These are phyloP conservation scores for Plasmodium adleri DNA, from an alignment of 169 alveolate species.

Conservation along the genomic window DNA sequence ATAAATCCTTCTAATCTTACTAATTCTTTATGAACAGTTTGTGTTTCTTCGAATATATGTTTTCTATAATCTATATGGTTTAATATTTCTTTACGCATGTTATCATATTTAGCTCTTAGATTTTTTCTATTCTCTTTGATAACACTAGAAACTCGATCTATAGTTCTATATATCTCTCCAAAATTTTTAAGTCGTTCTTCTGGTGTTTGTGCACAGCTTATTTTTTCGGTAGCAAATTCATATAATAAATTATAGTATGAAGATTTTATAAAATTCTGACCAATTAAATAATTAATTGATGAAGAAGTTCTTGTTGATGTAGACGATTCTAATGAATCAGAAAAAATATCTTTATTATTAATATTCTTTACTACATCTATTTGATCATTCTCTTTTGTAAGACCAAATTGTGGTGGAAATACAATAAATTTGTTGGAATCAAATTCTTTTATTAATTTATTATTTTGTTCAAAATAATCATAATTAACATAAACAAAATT, in stretches of 20 bases:
- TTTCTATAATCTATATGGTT: slow-evolving; percentile 19
- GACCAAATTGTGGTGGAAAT: slow-evolving; percentile 6
- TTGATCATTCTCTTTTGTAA: background rate
- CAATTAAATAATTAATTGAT: no score
- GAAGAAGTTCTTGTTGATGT: no score
- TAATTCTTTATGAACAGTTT: slow-evolving; percentile 10
- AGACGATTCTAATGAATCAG: no score
- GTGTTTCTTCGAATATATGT: background rate
- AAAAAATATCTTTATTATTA: slow-evolving; percentile 4
- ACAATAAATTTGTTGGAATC: slow-evolving; percentile 5
- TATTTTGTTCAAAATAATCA: background rate
- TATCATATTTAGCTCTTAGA: background rate
- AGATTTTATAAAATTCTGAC: background rate
- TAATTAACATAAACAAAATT: background rate
- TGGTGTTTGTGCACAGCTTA: slow-evolving; percentile 6
- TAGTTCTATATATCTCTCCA: slow-evolving; percentile 25
- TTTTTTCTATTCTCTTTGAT: slow-evolving; percentile 21
- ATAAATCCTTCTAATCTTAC: slow-evolving; percentile 16
- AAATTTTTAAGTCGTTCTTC: slow-evolving; percentile 3
- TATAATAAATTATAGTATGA: slow-evolving; percentile 5
- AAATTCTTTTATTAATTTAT: slow-evolving; percentile 1
- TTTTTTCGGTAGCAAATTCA: background rate
- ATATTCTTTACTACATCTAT: background rate
- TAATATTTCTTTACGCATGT: slow-evolving; percentile 18
- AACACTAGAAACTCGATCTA: slow-evolving; percentile 3